phyloP scores from a whole-genome alignment of 108 stramenopile species.

The Pseudonitzschia pungens region DNA sequence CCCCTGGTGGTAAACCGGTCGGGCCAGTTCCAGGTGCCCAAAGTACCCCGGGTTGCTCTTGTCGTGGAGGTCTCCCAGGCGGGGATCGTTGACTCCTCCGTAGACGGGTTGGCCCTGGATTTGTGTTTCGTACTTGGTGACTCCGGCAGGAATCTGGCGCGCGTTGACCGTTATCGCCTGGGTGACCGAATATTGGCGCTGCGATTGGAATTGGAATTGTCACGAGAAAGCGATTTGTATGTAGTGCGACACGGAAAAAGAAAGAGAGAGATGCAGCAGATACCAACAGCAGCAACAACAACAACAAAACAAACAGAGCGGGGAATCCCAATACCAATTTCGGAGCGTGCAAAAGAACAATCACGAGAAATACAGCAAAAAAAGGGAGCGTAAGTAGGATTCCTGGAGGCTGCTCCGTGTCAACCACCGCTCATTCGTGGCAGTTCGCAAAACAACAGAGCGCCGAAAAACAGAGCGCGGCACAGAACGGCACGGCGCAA shows the following conservation, averaged over 20 bases:
- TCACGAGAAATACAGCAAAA: neutral
- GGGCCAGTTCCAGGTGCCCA: slow-evolving; percentile 96
- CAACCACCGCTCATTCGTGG: too few species aligned
- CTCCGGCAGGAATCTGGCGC: slow-evolving; percentile 89
- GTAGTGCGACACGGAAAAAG: too few species aligned
- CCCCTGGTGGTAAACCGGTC: slow-evolving; percentile 97
- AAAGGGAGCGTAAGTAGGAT: neutral
- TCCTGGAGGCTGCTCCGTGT: neutral
- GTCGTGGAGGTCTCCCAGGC: slow-evolving; percentile 90
- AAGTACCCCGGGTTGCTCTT: slow-evolving; percentile 97
- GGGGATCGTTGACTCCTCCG: slow-evolving; percentile 97
- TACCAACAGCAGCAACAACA: too few species aligned
- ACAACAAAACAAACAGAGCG: slow-evolving; percentile 4
- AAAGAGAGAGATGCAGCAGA: too few species aligned
- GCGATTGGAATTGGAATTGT: neutral
- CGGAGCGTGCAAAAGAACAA: too few species aligned
- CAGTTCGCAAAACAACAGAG: too few species aligned
- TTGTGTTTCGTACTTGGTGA: slow-evolving; percentile 88
- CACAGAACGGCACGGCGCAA: too few species aligned
- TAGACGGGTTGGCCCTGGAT: slow-evolving; percentile 94
- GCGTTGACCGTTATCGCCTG: slow-evolving; percentile 92
- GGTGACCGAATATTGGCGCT: slow-evolving; percentile 91
- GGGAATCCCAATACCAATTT: too few species aligned
- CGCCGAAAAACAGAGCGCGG: too few species aligned
- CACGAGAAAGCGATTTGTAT: too few species aligned